phyloP scores from a whole-genome alignment of 441 rosid genomes.

The Populus hybrid region DNA sequence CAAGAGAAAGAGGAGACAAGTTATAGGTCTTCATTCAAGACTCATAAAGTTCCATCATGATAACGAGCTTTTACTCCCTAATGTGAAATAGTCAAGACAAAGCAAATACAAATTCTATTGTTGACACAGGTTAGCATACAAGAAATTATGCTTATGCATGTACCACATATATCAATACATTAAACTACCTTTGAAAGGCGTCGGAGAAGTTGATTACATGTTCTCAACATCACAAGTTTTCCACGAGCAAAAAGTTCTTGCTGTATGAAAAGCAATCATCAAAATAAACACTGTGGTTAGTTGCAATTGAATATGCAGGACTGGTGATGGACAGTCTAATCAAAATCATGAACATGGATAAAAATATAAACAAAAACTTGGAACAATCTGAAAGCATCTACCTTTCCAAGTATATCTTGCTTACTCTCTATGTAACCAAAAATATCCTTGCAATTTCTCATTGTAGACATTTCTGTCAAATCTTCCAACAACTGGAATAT shows the following conservation, averaged over 20 bases:
- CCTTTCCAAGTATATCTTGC: constrained; percentile 94
- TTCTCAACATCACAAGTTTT: constrained; percentile 97
- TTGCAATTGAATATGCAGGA: constrained; percentile 1
- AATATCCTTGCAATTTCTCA: constrained; percentile 90
- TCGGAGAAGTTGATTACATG: constrained; percentile 98
- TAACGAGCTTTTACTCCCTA: not conserved
- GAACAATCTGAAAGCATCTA: constrained; percentile 21
- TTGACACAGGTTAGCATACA: not conserved
- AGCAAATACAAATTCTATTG: not conserved
- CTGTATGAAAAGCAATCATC: constrained; percentile 34
- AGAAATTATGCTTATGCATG: not conserved
- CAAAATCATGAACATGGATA: not conserved
- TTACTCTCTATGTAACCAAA: constrained; percentile 94
- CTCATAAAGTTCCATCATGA: not conserved
- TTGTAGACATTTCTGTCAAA: constrained; percentile 97
- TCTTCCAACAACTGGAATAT: constrained; percentile 95
- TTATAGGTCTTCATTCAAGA: not conserved
- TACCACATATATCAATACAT: not conserved
- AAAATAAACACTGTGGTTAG: constrained; percentile 5
- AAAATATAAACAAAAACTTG: constrained; percentile 8
- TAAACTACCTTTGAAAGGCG: constrained; percentile 81
- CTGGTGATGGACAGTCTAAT: not conserved
- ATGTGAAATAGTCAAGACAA: constrained; percentile 6
- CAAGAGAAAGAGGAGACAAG: not conserved
- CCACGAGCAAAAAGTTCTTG: constrained; percentile 99